Evolutionary conservation across 306 rosid species (phyloP).

Genomic region (Cucurbita pepo): DNA sequence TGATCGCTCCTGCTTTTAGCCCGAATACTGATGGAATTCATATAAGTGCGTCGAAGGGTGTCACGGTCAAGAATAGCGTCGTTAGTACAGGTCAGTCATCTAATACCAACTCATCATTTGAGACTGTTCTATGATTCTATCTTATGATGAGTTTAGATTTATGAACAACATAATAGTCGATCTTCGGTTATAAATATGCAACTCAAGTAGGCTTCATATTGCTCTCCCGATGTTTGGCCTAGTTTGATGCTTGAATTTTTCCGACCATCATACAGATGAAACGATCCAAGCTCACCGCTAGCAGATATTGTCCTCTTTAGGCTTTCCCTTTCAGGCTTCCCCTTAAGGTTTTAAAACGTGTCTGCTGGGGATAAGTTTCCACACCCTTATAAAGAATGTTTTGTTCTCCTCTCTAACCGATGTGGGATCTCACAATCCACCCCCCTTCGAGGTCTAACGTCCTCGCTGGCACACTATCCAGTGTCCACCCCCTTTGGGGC

Average conservation of each 20-base stretch:
- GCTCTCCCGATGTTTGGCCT: background rate
- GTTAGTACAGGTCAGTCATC: slow-evolving; percentile 50
- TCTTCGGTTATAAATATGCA: background rate
- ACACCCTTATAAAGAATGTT: no score
- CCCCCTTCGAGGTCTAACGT: no score
- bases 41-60: slow-evolving; percentile 48
- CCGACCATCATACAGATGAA: background rate
- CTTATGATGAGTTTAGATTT: background rate
- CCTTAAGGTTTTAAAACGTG: no score
- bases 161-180: background rate
- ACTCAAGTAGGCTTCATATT: background rate
- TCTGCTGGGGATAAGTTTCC: no score
- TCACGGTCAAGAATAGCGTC: slow-evolving; percentile 35
- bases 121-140: background rate
- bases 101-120: background rate
- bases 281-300: no score
- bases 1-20: slow-evolving; percentile 58
- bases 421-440: no score
- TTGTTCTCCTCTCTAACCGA: no score
- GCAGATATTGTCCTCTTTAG: no score
- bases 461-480: no score
- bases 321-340: no score
- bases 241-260: background rate
- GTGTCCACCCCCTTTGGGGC: no score
- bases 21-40: slow-evolving; percentile 96